A percentile compares a stretch with the other conserved stretches of the same genome.
Conservation (phyloP, 1,139 yeast species). For the Saccharomycopsis hybrid region DNA sequence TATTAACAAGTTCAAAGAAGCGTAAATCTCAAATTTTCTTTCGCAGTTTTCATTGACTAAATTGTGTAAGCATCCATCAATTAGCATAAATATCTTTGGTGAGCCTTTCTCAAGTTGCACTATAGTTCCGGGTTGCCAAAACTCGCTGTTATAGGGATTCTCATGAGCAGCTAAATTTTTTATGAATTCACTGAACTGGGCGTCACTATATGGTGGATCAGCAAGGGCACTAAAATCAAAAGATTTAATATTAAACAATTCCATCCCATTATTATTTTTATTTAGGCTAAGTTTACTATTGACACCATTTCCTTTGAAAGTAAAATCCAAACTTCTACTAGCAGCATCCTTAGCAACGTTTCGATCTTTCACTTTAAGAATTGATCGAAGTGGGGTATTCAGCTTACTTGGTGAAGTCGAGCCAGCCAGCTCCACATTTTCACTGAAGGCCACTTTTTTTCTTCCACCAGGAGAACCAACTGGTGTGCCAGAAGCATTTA, state of each 20-base stretch:
- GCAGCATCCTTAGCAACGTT: no score
- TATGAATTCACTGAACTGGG: no score
- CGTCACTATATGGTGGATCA: no score
- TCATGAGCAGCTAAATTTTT: no score
- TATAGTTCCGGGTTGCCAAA: constrained; percentile 18
- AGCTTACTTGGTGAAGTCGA: background rate
- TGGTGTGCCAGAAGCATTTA: no score
- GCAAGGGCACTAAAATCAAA: no score
- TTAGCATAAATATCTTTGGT: background rate
- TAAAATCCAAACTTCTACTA: no score
- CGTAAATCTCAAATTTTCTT: constrained; percentile 20
- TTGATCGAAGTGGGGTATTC: constrained; percentile 12
- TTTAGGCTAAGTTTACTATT: no score
- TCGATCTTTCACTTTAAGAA: constrained; percentile 6
- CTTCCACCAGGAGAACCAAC: background rate
- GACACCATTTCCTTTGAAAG: no score
- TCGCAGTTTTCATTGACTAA: constrained; percentile 4
- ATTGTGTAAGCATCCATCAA: constrained; percentile 10
- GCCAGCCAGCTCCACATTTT: constrained; percentile 1
- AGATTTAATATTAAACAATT: no score
- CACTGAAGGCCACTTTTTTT: constrained; percentile 10
- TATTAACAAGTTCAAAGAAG: constrained; percentile 9
- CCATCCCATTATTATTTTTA: no score
- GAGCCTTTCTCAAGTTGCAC: background rate
- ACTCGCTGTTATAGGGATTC: constrained; percentile 1